Base-by-base conservation (phyloP, 2,329 filamentous ascomycete species). In the Phialophora verrucosa region DNA sequence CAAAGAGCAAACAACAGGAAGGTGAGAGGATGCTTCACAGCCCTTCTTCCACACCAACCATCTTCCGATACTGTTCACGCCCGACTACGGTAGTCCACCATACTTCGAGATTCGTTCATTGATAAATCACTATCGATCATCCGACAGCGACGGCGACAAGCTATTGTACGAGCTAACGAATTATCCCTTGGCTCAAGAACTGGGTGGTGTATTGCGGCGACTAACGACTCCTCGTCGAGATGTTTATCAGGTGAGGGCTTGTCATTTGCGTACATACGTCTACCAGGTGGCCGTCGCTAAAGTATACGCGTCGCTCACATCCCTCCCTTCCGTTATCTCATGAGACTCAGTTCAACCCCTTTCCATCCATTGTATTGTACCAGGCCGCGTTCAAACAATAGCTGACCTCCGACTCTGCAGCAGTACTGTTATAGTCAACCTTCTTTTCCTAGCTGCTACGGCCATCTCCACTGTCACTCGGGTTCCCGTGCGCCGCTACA, bases 401-500 rank as follows among this genome's bases (percentile, higher is more conserved):
- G 14, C 38, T 44, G 38, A 44, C 38, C 5, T 44, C 38, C 38
- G 38, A 20, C 14, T n/a, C 14, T n/a, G 38, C 57, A 62, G 50
- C 35, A 59, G 20, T 31, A 23, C 32, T 29, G 7, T 63, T 32
- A 25, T 65, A 17, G 55, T 65, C 17, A 20, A 59, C 35, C 62
- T 68, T n/a, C 27, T 65, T 27, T 5, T 65, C 38, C 6, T 72
- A 44, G 63, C 57, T 71, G 75, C 57, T 71, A 79, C 80, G 77
- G 69, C 74, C 20, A 12, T 57, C 65, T 62, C 68, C 55, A 61
- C 63, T 29, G 61, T 60, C 47, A 72, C 71, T 68, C 86, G 82
- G 74, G 75, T 88, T 73, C 78, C 76, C 50, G 78, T 85, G 62
- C 77, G 85, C 32, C 81, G 81, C 71, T 90, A 90, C 77, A 78